Base-by-base conservation (phyloP, 2,329 filamentous ascomycete genomes). In the Alternaria brassicae region DNA sequence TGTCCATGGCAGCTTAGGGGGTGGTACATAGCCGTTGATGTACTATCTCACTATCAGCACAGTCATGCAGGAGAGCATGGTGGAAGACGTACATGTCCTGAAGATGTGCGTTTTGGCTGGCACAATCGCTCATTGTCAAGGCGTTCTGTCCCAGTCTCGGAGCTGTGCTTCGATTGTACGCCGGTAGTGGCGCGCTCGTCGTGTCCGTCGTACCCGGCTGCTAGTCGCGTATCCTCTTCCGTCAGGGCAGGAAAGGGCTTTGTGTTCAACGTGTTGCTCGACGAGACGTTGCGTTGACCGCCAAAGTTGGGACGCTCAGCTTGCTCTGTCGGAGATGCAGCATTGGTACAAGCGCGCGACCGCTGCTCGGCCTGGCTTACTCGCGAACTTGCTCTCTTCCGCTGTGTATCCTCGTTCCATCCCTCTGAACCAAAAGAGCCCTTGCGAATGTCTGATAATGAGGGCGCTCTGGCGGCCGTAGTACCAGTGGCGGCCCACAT, bases 1-100 rank as follows among this genome's bases (percentile, higher is more conserved):
- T 34, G 80, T 83, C 80, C 85, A 86, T 0, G 86, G 80, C 3
- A 81, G 66, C 55, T 81, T 79, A 1, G 80, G 79, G 6, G 80
- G 80, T 27, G 78, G 75, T 21, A 77, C 62, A 63, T 81, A 82
- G 60, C 79, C 80, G 48, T 76, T 80, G 21, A 71, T 62, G 56
- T 76, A 77, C 74, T 74, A 44, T 57, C 2, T 39, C 13, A 34
- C 21, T 3, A n/a, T 56, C 42, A 34, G 34, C 28, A 44, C 21
- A 12, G 15, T 40, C 34, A 27, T 41, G 4, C 13, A 30, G 10
- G 19, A 8, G 27, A 19, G n/a, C 15, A 23, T 25, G 13, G 25
- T n/a, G 6, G 13, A 45, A 28, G 36, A 58, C 60, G 15, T 67
- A 74, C 72, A 42, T 68, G 60, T 28, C 63, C 62, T 39, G 66